Conservation (phyloP, 2,329 filamentous ascomycete genomes). For the Xylaria arbuscula region DNA sequence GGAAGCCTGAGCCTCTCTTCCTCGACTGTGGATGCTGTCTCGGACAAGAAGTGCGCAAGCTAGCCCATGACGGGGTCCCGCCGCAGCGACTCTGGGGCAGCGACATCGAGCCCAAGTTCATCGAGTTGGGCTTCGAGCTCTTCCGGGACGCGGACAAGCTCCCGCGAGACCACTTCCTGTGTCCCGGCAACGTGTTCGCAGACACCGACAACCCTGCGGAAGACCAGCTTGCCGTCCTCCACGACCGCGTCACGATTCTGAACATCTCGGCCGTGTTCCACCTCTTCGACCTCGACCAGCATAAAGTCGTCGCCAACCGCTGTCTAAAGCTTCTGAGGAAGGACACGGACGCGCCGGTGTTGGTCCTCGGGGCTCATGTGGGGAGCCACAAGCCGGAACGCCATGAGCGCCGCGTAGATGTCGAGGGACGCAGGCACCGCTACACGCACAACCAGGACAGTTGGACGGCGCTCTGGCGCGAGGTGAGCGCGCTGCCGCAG, state of each 20-base stretch:
- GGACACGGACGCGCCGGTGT: conserved; percentile 46
- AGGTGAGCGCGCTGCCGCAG: conserved; percentile 35
- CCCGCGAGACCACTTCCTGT: conserved; percentile 51
- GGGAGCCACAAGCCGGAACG: conserved; percentile 33
- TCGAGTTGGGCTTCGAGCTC: conserved; percentile 55
- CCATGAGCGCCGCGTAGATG: conserved; percentile 13
- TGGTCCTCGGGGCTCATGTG: conserved; percentile 48
- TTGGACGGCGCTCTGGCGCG: conserved; percentile 45
- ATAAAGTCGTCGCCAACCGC: conserved; percentile 46
- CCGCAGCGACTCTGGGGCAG: conserved; percentile 49
- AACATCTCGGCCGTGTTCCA: conserved; percentile 53
- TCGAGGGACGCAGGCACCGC: conserved; percentile 27
- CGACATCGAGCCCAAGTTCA: conserved; percentile 53
- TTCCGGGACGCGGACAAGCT: conserved; percentile 54
- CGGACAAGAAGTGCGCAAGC: conserved; percentile 57
- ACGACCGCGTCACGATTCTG: conserved; percentile 48
- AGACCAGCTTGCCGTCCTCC: conserved; percentile 50
- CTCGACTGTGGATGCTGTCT: conserved; percentile 58
- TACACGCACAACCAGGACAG: conserved; percentile 42
- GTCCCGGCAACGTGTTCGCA: conserved; percentile 49
- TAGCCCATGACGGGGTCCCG: conserved; percentile 52
- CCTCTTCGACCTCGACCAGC: conserved; percentile 53
- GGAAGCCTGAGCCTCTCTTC: conserved; percentile 47
- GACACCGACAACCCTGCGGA: conserved; percentile 38
- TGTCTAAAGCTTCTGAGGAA: conserved; percentile 48